Conservation (phyloP, 1,284 basidiomycete genomes). For the Moesziomyces aphidis region DNA sequence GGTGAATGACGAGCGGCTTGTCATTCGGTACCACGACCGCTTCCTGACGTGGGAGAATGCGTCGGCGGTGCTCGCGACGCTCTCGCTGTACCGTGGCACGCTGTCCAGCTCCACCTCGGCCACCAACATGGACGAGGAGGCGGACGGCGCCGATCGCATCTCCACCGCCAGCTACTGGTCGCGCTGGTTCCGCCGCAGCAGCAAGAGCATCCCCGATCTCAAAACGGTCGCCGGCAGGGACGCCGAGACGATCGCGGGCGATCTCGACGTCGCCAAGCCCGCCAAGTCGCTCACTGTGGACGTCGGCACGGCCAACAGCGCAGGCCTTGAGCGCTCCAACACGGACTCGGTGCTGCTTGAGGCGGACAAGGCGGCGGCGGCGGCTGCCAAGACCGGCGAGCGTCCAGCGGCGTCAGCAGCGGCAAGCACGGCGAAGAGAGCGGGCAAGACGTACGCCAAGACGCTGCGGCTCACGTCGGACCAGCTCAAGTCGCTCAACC, state of each 20-base stretch:
- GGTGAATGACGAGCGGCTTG: constrained; percentile 71
- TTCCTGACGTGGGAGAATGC: constrained; percentile 72
- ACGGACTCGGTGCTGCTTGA: constrained; percentile 48
- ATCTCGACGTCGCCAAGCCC: not conserved
- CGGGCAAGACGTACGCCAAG: constrained; percentile 83
- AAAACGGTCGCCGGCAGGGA: constrained; percentile 23
- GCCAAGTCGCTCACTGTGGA: constrained; percentile 2
- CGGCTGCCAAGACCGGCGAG: not conserved
- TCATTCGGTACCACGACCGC: constrained; percentile 70
- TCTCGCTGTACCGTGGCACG: constrained; percentile 63
- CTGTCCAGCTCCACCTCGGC: constrained; percentile 20
- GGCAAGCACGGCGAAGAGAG: constrained; percentile 7
- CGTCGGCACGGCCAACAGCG: not conserved
- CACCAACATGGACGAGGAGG: constrained; percentile 42
- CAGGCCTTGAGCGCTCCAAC: constrained; percentile 35
- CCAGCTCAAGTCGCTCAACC: constrained; percentile 77
- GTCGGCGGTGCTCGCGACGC: constrained; percentile 70
- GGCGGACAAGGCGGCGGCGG: constrained; percentile 13
- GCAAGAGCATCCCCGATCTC: constrained; percentile 44
- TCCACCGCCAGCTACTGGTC: constrained; percentile 53
- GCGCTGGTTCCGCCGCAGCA: constrained; percentile 61
- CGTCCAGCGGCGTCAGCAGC: constrained; percentile 2
- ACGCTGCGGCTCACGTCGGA: constrained; percentile 87
- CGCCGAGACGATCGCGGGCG: not conserved
- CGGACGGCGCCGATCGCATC: constrained; percentile 47